Evolutionary conservation across 2,329 filamentous ascomycete genomes (phyloP), one percentile per base, ranked within the genome.

Genomic region (Knoxdaviesia capensis): DNA sequence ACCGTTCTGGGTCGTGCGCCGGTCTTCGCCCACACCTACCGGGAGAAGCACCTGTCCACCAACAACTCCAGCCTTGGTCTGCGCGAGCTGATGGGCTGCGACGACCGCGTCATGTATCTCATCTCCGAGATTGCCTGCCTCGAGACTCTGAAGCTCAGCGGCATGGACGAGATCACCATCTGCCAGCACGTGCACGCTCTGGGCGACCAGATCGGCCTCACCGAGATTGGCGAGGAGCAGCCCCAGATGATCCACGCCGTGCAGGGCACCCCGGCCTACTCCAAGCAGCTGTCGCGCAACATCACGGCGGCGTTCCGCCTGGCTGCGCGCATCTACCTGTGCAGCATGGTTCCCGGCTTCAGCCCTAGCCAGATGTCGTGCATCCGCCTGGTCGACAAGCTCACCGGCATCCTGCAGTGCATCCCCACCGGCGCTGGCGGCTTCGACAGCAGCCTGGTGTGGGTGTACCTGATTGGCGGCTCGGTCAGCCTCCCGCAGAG

Each of bases 41-140:
- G 90, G 40, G 80, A 90, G 58, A 93, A 94, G 68, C 84, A 94
- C 58, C 72, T 94, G 41, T 81, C 83, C 7, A 57, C 62, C 7
- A 58, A 62, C 48, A 71, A 72, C 57, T 61, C 68, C 28, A 72
- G 66, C 43, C 65, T 78, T 9, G 90, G 90, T 7, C 71, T 98
- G 34, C 77, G 80, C 42, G 86, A 93, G 63, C 71, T 96, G 41
- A 96, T 96, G 87, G 90, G 90, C 50, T 96, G 90, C 59, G 88
- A 96, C 48, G 90, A 98, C 61, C 77, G 78, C 28, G 81, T 96
- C 60, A 94, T 98, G 86, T 96, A 94, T 59, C 69, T 96, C 52
- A 93, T 98, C 56, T 93, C 86, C 2, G 90, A 98, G 62, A 94
- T 96, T 52, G 84, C 88, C 43, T 96, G 90, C 59, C 75, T 98